These are phyloP conservation scores for bread wheat (Triticum aestivum) DNA, from an alignment of 176 grass and related monocot genomes.

Conservation along the genomic window DNA sequence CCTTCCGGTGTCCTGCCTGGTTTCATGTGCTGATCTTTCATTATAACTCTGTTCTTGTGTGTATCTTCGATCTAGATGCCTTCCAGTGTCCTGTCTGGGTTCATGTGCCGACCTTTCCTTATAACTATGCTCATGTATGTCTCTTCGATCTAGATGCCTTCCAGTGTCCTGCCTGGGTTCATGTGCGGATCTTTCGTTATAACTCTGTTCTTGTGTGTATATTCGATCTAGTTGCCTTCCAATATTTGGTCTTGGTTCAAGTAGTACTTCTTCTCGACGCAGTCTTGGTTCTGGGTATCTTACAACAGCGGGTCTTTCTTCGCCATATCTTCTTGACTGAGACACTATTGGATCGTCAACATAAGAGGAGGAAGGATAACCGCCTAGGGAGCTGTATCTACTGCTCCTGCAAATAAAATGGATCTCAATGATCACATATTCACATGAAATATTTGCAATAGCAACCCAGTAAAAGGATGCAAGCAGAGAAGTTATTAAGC, in stretches of 20 bases:
- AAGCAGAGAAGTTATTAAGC: background rate
- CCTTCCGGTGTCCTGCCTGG: background rate
- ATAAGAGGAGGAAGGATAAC: constrained; percentile 44
- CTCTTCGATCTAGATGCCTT: background rate
- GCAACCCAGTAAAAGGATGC: background rate
- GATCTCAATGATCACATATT: constrained; percentile 2
- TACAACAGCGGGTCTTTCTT: constrained; percentile 25
- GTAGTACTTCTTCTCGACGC: constrained; percentile 6
- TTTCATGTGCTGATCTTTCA: background rate
- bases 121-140: background rate
- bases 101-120: background rate
- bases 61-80: background rate
- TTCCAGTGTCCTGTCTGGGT: background rate
- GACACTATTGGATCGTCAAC: constrained; percentile 37
- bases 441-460: constrained; percentile 13
- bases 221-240: constrained; percentile 41
- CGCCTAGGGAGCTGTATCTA: constrained; percentile 35
- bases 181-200: constrained; percentile 12
- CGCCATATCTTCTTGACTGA: constrained; percentile 43
- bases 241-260: constrained; percentile 29
- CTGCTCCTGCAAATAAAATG: constrained; percentile 50
- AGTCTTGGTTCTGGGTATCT: constrained; percentile 20
- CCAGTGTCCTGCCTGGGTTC: background rate
- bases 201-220: constrained; percentile 31
- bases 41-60: background rate